Conservation (phyloP, 108 stramenopile genomes). For the Nannochloropsis salina region DNA sequence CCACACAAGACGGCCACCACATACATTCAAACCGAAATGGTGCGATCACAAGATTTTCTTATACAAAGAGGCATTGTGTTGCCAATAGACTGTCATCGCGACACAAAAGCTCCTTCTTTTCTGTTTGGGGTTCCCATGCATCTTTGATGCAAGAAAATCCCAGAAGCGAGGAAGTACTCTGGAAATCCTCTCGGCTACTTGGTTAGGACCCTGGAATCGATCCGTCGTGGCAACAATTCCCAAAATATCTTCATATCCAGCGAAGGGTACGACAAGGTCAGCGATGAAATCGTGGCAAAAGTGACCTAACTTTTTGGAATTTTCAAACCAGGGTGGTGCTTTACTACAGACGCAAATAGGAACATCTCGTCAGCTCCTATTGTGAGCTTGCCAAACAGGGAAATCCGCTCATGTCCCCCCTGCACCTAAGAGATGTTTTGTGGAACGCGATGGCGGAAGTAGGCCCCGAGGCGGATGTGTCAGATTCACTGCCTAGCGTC, state of each 20-base stretch:
- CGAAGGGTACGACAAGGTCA: not conserved
- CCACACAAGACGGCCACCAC: slow-evolving; percentile 12
- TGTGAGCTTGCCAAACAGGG: not conserved
- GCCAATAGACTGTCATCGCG: not conserved
- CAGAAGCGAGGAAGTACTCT: not conserved
- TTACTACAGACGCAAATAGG: not conserved
- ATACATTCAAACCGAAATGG: not conserved
- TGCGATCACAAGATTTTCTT: not conserved
- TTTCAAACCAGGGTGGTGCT: slow-evolving; percentile 1
- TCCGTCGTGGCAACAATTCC: too few species aligned
- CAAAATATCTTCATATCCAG: not conserved
- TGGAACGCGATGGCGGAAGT: not conserved
- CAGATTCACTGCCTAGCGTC: not conserved
- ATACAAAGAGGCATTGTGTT: not conserved
- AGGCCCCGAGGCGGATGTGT: not conserved
- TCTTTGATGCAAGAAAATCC: not conserved
- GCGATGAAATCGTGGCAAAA: not conserved
- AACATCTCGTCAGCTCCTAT: slow-evolving; percentile 5
- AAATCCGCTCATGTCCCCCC: not conserved
- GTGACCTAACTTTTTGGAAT: not conserved
- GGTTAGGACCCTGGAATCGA: not conserved
- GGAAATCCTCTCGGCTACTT: not conserved
- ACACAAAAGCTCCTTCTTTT: not conserved
- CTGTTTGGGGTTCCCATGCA: not conserved
- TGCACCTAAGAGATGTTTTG: not conserved